These are phyloP conservation scores for Fraxinus platypoda DNA, from an alignment of 305 asterid genomes.

Conservation along the genomic window DNA sequence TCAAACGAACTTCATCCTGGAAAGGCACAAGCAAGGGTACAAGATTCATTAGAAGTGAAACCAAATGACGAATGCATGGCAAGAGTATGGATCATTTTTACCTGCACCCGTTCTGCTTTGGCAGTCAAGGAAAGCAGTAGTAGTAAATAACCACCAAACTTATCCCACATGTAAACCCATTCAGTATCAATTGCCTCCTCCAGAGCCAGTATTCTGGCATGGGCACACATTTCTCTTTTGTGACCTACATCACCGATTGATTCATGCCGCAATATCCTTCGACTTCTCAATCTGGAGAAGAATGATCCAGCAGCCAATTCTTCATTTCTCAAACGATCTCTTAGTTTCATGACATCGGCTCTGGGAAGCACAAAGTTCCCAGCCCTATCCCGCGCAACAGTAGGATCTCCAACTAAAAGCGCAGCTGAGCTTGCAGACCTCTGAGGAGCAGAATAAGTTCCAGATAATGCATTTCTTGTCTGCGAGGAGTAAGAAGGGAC, in stretches of 20 bases:
- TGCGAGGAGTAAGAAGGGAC: slow-evolving; percentile 36
- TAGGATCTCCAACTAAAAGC: slow-evolving; percentile 98
- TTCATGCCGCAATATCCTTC: slow-evolving; percentile 65
- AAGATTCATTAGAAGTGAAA: slow-evolving; percentile 20
- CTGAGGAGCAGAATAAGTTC: slow-evolving; percentile 99
- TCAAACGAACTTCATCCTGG: slow-evolving; percentile 97
- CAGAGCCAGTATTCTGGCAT: slow-evolving; percentile 95
- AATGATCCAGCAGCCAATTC: slow-evolving; percentile 92
- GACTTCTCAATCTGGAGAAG: slow-evolving; percentile 57
- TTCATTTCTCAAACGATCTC: slow-evolving; percentile 97
- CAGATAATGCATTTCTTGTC: slow-evolving; percentile 96
- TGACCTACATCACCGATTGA: slow-evolving; percentile 77
- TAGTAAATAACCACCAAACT: slow-evolving; percentile 97
- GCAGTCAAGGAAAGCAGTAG: slow-evolving; percentile 99
- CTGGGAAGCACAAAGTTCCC: slow-evolving; percentile 99
- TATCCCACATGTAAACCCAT: slow-evolving; percentile 99
- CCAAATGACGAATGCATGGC: slow-evolving; percentile 9
- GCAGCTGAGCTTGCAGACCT: slow-evolving; percentile 99
- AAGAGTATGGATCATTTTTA: slow-evolving; percentile 32
- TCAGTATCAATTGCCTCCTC: slow-evolving; percentile 99
- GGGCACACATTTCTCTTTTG: slow-evolving; percentile 98
- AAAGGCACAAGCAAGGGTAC: slow-evolving; percentile 18
- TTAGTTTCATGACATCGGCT: slow-evolving; percentile 96
- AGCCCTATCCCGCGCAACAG: slow-evolving; percentile 85
- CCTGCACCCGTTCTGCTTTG: slow-evolving; percentile 99